Percentiles rank a stretch among this genome's conserved stretches.
Conservation (phyloP, 164 flowering plant species). For the Vitis vinifera region DNA sequence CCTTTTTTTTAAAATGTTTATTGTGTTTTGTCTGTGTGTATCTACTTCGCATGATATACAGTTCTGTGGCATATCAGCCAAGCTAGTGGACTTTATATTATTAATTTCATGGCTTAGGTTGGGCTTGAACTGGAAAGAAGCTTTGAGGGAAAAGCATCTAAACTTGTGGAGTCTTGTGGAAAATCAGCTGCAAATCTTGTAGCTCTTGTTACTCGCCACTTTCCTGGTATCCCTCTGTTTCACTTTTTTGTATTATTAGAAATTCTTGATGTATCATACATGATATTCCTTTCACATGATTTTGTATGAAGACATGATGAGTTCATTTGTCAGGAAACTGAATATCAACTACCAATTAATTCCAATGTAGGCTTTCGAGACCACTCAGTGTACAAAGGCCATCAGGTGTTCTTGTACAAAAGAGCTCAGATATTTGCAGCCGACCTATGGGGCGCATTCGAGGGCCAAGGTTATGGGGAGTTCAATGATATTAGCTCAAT, state of each 20-base stretch:
- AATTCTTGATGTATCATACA: too few relatives aligned
- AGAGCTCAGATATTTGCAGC: constrained; percentile 98
- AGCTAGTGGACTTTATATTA: neutral
- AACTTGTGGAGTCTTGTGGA: constrained; percentile 75
- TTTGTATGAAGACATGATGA: too few relatives aligned
- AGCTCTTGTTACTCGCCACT: constrained; percentile 67
- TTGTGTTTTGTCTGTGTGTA: neutral
- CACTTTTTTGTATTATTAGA: neutral
- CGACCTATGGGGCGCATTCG: constrained; percentile 97
- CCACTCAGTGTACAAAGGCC: constrained; percentile 93
- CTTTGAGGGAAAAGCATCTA: constrained; percentile 87
- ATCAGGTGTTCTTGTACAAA: constrained; percentile 86
- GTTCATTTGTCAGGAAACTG: neutral
- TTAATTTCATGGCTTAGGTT: constrained; percentile 46
- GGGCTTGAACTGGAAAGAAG: constrained; percentile 75
- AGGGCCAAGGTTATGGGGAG: constrained; percentile 83
- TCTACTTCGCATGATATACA: too few relatives aligned
- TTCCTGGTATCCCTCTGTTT: constrained; percentile 60
- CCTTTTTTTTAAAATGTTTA: neutral
- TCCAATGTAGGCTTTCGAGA: constrained; percentile 74
- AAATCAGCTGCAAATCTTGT: constrained; percentile 90
- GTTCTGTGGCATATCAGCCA: too few relatives aligned
- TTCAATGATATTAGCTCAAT: constrained; percentile 70
- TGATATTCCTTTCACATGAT: too few relatives aligned
- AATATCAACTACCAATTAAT: neutral